Base-by-base conservation (phyloP, 2,329 filamentous ascomycete species). In the Colletotrichum lentis region DNA sequence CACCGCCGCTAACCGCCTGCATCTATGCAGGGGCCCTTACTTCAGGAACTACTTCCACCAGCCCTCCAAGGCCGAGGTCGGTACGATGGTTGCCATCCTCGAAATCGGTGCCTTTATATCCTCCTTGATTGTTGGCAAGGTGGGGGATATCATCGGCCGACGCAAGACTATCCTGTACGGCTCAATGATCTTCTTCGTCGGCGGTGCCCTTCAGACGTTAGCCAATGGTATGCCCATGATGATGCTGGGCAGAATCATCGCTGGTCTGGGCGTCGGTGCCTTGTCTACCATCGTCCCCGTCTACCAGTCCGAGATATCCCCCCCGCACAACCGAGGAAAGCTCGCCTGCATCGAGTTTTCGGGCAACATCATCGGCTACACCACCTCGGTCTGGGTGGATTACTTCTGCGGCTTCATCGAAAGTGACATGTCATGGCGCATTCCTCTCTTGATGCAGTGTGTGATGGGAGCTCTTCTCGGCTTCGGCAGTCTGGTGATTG, bases 321-420 rank as follows among this genome's bases (percentile, higher is more conserved):
- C 96, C 56, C 94, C 96, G 5, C 96, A 99, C 76, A 98, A 97
- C 79, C 88, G 96, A 74, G 96, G 96, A 71, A 96, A 96, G 80
- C 85, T 99, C 70, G 96, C 95, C 27, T 98, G 96, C 78, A 98
- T 99, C 72, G 96, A 99, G 78, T 99, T 98, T 76, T 95, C 95
- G 0, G 96, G 96, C 62, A 99, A 99, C 80, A 97, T 99, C 71
- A 90, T 93, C 69, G 96, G 96, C 39, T 99, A 99, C 77, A 91
- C 95, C 62, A 94, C 93, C 61, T 98, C 95, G 73, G 95, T 98
- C 24, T 99, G 96, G 96, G 95, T 98, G 35, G 96, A 99, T 79
- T 99, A 98, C 80, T 95, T 96, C 74, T 97, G 94, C 80, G 96
- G 92, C 66, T 97, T 86, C 77, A 98, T 99, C 76, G 80, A 93